Conservation (phyloP, 352 stramenopile genomes). For the Phytopythium montanum region DNA sequence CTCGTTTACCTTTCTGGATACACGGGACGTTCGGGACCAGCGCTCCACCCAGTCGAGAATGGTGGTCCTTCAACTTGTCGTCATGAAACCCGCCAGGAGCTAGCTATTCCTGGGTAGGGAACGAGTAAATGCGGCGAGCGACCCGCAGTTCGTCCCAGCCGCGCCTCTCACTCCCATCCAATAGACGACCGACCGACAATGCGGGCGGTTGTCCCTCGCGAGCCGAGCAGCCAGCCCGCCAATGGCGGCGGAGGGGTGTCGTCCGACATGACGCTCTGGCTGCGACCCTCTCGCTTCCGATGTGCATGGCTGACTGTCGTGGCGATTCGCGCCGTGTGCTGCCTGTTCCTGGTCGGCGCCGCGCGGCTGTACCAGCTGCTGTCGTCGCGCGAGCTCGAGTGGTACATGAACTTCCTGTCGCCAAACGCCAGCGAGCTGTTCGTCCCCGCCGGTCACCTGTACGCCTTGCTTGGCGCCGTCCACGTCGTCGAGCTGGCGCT, state of each 20-base stretch:
- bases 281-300: slow-evolving; percentile 3
- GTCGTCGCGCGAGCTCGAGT: slow-evolving; percentile 9
- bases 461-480: not conserved
- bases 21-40: not conserved
- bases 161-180: not conserved
- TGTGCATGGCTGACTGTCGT: slow-evolving; percentile 8
- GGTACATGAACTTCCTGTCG: slow-evolving; percentile 13
- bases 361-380: slow-evolving; percentile 10
- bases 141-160: not conserved
- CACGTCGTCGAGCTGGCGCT: slow-evolving; percentile 10
- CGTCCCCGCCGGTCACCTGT: not conserved
- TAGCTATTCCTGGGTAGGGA: not conserved
- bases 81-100: too few species aligned
- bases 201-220: not conserved
- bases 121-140: not conserved
- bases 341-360: slow-evolving; percentile 6
- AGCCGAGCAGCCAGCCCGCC: not conserved
- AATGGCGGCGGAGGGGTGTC: not conserved
- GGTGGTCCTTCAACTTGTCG: slow-evolving; percentile 1
- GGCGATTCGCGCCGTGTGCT: slow-evolving; percentile 2
- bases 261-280: slow-evolving; percentile 3
- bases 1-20: not conserved
- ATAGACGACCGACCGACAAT: not conserved
- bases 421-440: slow-evolving; percentile 4
- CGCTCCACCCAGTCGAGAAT: too few species aligned